Percentiles rank a stretch among this genome's conserved stretches.
These are phyloP conservation scores for Laetiporus sulphureus DNA, from an alignment of 1,284 basidiomycete genomes.

Conservation along the genomic window DNA sequence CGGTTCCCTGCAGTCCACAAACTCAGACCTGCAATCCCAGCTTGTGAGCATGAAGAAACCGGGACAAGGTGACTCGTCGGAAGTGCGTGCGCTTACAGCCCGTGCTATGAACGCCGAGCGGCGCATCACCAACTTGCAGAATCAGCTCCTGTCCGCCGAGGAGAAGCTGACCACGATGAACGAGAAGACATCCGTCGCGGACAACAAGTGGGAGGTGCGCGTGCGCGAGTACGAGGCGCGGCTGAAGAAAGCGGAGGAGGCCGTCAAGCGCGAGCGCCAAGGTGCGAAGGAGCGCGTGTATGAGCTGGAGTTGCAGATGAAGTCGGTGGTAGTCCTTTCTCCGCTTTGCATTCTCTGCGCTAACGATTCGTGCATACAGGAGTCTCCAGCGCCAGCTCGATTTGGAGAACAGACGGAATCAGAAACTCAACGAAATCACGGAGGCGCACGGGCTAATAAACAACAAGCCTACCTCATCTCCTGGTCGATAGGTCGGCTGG, in stretches of 20 bases:
- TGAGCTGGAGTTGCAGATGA: slow-evolving; percentile 66
- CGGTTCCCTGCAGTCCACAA: slow-evolving; percentile 47
- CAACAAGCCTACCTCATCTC: slow-evolving; percentile 22
- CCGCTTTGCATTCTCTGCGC: neutral
- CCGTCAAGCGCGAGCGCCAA: slow-evolving; percentile 91
- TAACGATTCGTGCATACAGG: slow-evolving; percentile 29
- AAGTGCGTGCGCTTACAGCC: slow-evolving; percentile 63
- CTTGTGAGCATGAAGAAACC: slow-evolving; percentile 63
- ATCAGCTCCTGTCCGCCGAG: slow-evolving; percentile 78
- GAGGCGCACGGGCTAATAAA: slow-evolving; percentile 33
- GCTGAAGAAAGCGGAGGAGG: slow-evolving; percentile 84
- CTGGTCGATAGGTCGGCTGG: neutral
- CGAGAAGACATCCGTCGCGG: slow-evolving; percentile 62
- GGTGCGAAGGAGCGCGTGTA: slow-evolving; percentile 83
- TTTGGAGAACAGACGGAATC: slow-evolving; percentile 59
- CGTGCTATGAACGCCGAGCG: slow-evolving; percentile 81
- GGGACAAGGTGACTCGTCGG: slow-evolving; percentile 60
- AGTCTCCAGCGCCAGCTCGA: slow-evolving; percentile 65
- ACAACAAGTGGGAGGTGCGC: slow-evolving; percentile 87
- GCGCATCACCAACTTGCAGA: slow-evolving; percentile 72
- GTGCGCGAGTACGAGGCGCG: slow-evolving; percentile 88
- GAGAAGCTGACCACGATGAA: slow-evolving; percentile 74
- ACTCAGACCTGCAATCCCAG: slow-evolving; percentile 72
- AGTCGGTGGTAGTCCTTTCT: slow-evolving; percentile 35
- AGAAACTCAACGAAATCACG: slow-evolving; percentile 60